Evolutionary conservation across 306 rosid species (phyloP), one percentile per base, ranked within the genome.

Genomic region (Parietaria judaica): DNA sequence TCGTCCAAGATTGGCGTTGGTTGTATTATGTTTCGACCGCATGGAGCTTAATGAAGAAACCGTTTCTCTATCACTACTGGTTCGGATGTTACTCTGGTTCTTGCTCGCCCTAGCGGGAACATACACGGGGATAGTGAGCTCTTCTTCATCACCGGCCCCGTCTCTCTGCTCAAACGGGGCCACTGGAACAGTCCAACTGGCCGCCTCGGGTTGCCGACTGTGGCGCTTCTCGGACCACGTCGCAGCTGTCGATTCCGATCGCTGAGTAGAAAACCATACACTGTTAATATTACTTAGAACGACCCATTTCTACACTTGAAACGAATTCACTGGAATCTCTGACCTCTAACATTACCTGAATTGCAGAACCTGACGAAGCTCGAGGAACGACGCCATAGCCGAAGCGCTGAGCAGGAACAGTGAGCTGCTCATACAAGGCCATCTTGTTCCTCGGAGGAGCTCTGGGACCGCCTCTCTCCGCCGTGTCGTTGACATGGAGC

Each of bases 391-490:
- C 71, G 16, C 75, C 79, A 0, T 72, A 68, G 63, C 66, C 81
- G 74, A 78, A 81, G 72, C 86, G 75, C 72, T 83, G 96, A 69
- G 95, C 86, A 3, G 99, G 95, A 63, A 94, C 72, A 75, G 94
- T 88, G 36, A 94, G 84, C 69, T 81, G 96, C 56, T 94, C 99
- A 68, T 94, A 94, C 9, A 94, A 86, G 14, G 99, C 99, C 99
- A 94, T 94, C 90, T 94, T 94, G 72, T 94, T 94, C 90, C 99
- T 84, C 23, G 99, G 99, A 36, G 99, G 99, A 15, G 99, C 97
- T 78, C 95, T 86, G 36, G 97, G 99, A 63, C 99, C 95, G 79
- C 99, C 99, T 77, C 83, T 88, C 61, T 89, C 99, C 6, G 81
- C 70, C 6, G 81, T 70, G 67, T 94, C 99, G 75, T 87, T 85